A percentile compares a stretch with the other conserved stretches of the same genome.
These are phyloP conservation scores for Brassica carinata DNA, from an alignment of 345 rosid genomes.

Conservation along the genomic window DNA sequence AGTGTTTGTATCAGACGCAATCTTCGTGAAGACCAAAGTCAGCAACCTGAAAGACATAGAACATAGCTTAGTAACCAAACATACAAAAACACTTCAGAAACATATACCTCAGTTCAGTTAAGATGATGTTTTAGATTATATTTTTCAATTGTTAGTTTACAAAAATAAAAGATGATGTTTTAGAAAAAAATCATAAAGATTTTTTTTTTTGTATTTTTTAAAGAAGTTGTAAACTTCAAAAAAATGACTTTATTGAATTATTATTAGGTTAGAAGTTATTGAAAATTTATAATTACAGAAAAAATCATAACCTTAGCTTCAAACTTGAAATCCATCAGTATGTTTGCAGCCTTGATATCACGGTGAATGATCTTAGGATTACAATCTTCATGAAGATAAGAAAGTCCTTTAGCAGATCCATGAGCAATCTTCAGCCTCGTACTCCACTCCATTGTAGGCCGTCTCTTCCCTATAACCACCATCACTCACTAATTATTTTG, in stretches of 20 bases:
- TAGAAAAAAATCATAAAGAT: too few species aligned
- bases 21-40: conserved; percentile 94
- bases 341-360: conserved; percentile 86
- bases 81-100: background rate
- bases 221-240: too few species aligned
- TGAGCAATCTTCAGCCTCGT: conserved; percentile 75
- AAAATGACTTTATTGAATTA: too few species aligned
- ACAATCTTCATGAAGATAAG: conserved; percentile 86
- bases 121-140: too few species aligned
- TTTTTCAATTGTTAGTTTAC: too few species aligned
- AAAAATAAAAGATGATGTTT: too few species aligned
- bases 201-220: too few species aligned
- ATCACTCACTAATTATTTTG: conserved; percentile 29
- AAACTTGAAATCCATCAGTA: conserved; percentile 74
- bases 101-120: too few species aligned
- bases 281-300: too few species aligned
- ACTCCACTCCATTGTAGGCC: conserved; percentile 77
- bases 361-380: conserved; percentile 82
- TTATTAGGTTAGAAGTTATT: too few species aligned
- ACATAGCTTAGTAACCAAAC: conserved; percentile 3
- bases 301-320: conserved; percentile 67
- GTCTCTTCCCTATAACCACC: conserved; percentile 65
- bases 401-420: conserved; percentile 71
- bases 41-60: conserved; percentile 38
- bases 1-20: conserved; percentile 74